These are phyloP conservation scores for Corymbia calophylla DNA, from an alignment of 441 rosid species.

Conservation along the genomic window DNA sequence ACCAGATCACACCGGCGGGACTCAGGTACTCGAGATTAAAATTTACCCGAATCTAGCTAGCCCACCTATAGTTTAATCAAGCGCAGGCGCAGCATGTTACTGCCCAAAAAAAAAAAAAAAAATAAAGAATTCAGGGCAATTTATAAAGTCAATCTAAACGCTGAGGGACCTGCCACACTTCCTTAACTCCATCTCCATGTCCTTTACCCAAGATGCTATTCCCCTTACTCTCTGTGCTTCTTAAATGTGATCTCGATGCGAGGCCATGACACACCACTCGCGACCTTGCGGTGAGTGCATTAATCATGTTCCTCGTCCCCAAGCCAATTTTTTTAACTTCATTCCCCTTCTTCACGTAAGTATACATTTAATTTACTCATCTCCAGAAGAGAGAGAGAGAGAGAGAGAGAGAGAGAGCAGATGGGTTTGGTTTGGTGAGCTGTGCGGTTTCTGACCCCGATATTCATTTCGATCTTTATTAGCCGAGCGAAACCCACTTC, in stretches of 20 bases:
- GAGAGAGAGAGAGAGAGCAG: neutral
- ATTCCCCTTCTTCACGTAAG: neutral
- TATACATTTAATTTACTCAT: neutral
- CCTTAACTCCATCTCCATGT: conserved; percentile 32
- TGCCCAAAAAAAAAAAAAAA: neutral
- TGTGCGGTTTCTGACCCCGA: conserved; percentile 8
- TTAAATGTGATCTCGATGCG: conserved; percentile 14
- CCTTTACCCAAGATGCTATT: conserved; percentile 52
- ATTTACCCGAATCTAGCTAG: neutral
- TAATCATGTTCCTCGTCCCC: neutral
- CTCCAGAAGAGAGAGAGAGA: neutral
- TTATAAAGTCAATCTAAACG: conserved; percentile 35
- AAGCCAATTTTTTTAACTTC: neutral
- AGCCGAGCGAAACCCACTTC: neutral
- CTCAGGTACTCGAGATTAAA: neutral
- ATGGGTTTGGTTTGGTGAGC: conserved; percentile 27
- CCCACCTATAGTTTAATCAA: neutral
- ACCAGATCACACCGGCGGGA: neutral
- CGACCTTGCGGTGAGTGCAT: neutral
- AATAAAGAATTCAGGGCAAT: neutral
- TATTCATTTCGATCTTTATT: neutral
- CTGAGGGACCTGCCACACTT: conserved; percentile 12
- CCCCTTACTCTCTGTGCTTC: conserved; percentile 17
- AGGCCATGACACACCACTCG: neutral
- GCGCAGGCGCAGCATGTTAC: neutral